Evolutionary conservation across 2,329 filamentous ascomycete genomes (phyloP).

Genomic region (Botryotinia globosa): DNA sequence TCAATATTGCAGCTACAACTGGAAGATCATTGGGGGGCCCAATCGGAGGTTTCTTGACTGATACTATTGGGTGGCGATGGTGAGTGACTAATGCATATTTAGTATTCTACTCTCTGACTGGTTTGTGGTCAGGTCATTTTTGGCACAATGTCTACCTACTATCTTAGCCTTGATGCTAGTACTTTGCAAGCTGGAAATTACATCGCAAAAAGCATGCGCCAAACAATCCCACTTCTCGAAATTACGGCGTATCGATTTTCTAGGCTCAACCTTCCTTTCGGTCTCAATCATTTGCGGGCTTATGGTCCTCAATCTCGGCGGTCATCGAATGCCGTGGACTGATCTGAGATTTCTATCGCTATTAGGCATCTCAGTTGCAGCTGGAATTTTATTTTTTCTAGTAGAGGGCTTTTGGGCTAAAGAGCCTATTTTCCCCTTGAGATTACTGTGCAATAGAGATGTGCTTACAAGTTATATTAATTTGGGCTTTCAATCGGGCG

Average conservation of each 20-base stretch:
- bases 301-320: conserved; percentile 49
- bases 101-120: background rate
- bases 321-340: conserved; percentile 43
- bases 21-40: conserved; percentile 53
- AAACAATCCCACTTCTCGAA: conserved; percentile 25
- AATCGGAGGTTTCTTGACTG: conserved; percentile 56
- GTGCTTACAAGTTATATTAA: conserved; percentile 54
- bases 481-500: conserved; percentile 50
- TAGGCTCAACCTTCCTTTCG: conserved; percentile 50
- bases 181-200: conserved; percentile 28
- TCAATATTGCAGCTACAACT: conserved; percentile 51
- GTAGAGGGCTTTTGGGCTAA: conserved; percentile 40
- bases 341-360: conserved; percentile 39
- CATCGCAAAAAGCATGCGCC: conserved; percentile 23
- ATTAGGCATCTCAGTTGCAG: conserved; percentile 33
- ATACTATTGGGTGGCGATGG: conserved; percentile 66
- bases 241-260: conserved; percentile 53
- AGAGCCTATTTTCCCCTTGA: conserved; percentile 59
- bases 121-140: conserved; percentile 46
- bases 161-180: conserved; percentile 47
- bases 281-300: conserved; percentile 45
- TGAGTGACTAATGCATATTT: conserved; percentile 33
- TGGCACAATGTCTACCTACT: conserved; percentile 56
- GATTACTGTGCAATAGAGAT: conserved; percentile 50
- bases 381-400: conserved; percentile 23